Evolutionary conservation across 345 rosid species (phyloP).

Genomic region (Bruguiera gymnorhiza): DNA sequence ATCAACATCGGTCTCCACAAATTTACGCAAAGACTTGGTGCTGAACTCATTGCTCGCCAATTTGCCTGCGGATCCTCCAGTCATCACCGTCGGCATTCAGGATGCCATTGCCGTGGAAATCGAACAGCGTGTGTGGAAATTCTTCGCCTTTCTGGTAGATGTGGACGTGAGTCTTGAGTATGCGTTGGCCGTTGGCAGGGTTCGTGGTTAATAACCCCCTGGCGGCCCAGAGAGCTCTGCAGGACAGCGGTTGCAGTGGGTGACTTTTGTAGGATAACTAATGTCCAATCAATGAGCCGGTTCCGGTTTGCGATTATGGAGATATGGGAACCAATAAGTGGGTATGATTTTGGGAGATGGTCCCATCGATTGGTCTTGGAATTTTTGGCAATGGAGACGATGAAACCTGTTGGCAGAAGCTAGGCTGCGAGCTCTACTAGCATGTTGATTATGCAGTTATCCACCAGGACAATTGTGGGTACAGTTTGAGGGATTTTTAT

Average conservation of each 20-base stretch:
- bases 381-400: neutral
- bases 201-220: constrained; percentile 52
- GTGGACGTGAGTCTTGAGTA: constrained; percentile 51
- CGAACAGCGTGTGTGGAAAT: constrained; percentile 28
- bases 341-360: constrained; percentile 14
- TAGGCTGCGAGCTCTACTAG: neutral
- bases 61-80: constrained; percentile 67
- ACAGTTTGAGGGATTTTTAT: neutral
- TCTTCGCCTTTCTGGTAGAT: constrained; percentile 50
- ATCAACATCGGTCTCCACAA: constrained; percentile 49
- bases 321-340: constrained; percentile 16
- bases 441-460: neutral
- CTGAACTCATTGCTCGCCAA: constrained; percentile 68
- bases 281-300: constrained; percentile 4
- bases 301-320: neutral
- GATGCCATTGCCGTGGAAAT: constrained; percentile 70
- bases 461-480: neutral
- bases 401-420: neutral
- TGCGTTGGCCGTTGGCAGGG: constrained; percentile 53
- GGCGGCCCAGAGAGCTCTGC: neutral
- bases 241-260: constrained; percentile 20
- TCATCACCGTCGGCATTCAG: constrained; percentile 57
- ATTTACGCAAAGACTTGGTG: constrained; percentile 60
- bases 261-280: constrained; percentile 8
- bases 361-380: neutral